Conservation (phyloP, 495 filamentous ascomycete species). For the Talaromyces nanjingensis region DNA sequence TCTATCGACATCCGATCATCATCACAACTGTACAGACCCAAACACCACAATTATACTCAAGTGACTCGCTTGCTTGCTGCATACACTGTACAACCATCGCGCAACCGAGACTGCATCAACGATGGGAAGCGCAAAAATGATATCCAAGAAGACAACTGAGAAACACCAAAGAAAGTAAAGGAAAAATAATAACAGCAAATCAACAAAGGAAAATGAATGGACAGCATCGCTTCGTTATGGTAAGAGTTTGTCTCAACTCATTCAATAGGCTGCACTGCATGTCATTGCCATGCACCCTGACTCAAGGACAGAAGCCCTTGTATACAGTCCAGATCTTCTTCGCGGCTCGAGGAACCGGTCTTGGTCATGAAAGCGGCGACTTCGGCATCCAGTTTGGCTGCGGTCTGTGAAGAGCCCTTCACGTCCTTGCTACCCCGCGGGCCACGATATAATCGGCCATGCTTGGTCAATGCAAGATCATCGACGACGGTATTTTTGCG, state of each 20-base stretch:
- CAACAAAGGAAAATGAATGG: background rate
- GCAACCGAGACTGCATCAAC: background rate
- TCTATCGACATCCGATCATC: background rate
- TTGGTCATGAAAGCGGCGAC: constrained; percentile 63
- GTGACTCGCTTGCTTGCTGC: background rate
- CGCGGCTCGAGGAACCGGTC: constrained; percentile 50
- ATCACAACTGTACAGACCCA: background rate
- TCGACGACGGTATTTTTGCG: constrained; percentile 9
- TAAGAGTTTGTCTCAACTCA: background rate
- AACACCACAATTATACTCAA: background rate
- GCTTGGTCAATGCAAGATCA: constrained; percentile 2
- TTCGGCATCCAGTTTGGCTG: constrained; percentile 32
- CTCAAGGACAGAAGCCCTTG: constrained; percentile 71
- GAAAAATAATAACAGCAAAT: background rate
- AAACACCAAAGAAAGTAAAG: background rate
- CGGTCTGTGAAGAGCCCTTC: background rate
- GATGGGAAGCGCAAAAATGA: background rate
- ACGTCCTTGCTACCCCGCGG: background rate
- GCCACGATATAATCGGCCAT: background rate
- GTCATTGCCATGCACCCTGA: constrained; percentile 52
- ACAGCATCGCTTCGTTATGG: constrained; percentile 2
- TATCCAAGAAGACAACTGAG: background rate
- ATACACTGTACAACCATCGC: background rate
- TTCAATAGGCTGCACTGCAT: background rate
- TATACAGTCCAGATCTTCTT: constrained; percentile 70